Evolutionary conservation across 306 rosid species (phyloP), one percentile per base, ranked within the genome.

Genomic region (Arachis stenosperma): DNA sequence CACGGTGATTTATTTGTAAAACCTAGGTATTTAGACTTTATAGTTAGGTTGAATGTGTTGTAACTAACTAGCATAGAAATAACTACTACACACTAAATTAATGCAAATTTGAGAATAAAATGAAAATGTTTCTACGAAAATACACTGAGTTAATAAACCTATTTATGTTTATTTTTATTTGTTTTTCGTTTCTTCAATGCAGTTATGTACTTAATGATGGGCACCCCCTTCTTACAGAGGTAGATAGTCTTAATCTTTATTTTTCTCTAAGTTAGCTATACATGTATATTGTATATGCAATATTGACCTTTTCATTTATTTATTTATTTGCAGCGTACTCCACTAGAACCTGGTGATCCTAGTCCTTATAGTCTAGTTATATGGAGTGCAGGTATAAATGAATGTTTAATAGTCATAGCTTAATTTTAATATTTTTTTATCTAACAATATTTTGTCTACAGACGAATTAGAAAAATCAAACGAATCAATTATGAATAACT

Each of bases 141-240:
- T 63, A 42, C 1, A 10, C 48, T 39, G 22, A 22, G 4, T 36
- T 46, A 11, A 14, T n/a, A 13, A 37, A 60, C 39, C 22, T 54
- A 36, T 22, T 52, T 39, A 0, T 22, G 17, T 17, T 17, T 17
- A 6, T 58, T 42, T 29, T 2, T 6, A 57, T 64, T 29, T 0
- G 0, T 65, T 27, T 66, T 27, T 54, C 14, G 13, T 60, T 43
- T 47, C 8, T 55, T 22, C 6, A 44, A 40, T 80, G 79, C 75
- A 88, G 97, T 9, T 88, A 89, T 8, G 81, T 48, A 61, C 88
- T 91, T 68, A 77, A 84, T 1, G 87, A 91, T 75, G 0, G 11
- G 0, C 84, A 80, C 60, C 90, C 84, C 40, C 75, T 91, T 14
- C 54, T 87, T 8, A 2, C 2, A 2, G 48, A 56, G 82, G 97